Evolutionary conservation across 331 rosid genomes (phyloP), one percentile per base, ranked within the genome.

Genomic region (Stylosanthes scabra): DNA sequence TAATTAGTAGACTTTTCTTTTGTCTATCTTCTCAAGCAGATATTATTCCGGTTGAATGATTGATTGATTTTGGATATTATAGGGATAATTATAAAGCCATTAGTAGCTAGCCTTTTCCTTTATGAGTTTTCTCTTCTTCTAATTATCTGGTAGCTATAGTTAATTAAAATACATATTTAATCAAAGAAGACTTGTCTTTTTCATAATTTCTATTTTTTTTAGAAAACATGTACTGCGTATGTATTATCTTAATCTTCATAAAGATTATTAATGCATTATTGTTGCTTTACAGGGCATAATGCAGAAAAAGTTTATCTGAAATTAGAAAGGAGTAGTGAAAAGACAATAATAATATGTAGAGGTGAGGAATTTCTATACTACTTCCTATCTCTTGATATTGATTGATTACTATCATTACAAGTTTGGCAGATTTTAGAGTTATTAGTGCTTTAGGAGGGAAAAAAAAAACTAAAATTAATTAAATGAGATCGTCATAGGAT

Each of bases 231-330:
- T 3, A 3, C 37, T 31, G 37, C 3, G 5, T 31, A 31, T 31
- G 51, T 14, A 31, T 31, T 31, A 50, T 6, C 72, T 68, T 31
- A 51, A 51, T 68, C 61, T 51, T 51, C 12, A 28, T 50, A 50
- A 66, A 49, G 28, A 47, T 66, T 31, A 49, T 49, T 49, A 10
- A 34, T 51, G 49, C 37, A 68, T 34, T 31, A 66, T 46, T 49
- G 31, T 39, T 61, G 49, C 67, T 61, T 61, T 61, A 61, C 13
- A n/a, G n/a, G 6, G 42, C 64, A 59, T 11, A 44, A 31, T 40
- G 67, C 46, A 15, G 25, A 44, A 40, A 61, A 51, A 34, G 61
- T 49, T 31, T 7, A 28, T 16, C 11, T 3, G 7, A 50, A 50
- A 29, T 3, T 13, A 7, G 1, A 7, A 13, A 25, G 6, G 9